phyloP scores from a whole-genome alignment of 805 yeast species.

The Kazachstania viticola region DNA sequence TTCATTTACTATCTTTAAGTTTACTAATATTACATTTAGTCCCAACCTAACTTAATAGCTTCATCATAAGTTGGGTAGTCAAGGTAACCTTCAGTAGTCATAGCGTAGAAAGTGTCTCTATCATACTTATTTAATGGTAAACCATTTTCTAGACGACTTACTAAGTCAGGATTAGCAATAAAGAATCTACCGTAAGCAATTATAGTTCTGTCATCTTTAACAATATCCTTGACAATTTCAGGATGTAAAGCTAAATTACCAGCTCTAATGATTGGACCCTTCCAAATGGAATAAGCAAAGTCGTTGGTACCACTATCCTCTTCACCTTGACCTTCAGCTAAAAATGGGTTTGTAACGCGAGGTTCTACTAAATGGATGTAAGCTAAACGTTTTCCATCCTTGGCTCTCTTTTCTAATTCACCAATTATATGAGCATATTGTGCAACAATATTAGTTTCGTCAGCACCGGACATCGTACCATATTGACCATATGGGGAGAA shows the following conservation, averaged over 20 bases:
- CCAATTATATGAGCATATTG: slow-evolving; percentile 30
- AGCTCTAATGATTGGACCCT: slow-evolving; percentile 33
- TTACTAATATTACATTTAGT: no score
- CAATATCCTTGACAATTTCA: slow-evolving; percentile 20
- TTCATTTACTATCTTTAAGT: no score
- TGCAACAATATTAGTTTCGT: slow-evolving; percentile 23
- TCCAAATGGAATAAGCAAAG: slow-evolving; percentile 33
- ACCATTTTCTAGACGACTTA: background rate
- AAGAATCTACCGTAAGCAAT: slow-evolving; percentile 27
- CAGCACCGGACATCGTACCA: slow-evolving; percentile 30
- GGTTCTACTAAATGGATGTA: slow-evolving; percentile 38
- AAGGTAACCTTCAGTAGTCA: background rate
- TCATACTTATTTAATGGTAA: background rate
- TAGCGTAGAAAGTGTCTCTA: background rate
- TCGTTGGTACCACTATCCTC: slow-evolving; percentile 26
- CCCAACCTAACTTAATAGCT: background rate
- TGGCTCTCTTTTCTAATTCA: slow-evolving; percentile 30
- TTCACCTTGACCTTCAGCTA: slow-evolving; percentile 17
- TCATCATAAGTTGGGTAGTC: background rate
- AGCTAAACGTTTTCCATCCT: slow-evolving; percentile 28
- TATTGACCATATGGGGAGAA: slow-evolving; percentile 34
- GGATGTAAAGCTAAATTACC: slow-evolving; percentile 26
- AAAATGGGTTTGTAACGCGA: slow-evolving; percentile 25
- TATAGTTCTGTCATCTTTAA: slow-evolving; percentile 33
- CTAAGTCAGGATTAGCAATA: background rate